These are phyloP conservation scores for Sanghuangporus sanghuang DNA, from an alignment of 1,284 basidiomycete genomes.

Conservation along the genomic window DNA sequence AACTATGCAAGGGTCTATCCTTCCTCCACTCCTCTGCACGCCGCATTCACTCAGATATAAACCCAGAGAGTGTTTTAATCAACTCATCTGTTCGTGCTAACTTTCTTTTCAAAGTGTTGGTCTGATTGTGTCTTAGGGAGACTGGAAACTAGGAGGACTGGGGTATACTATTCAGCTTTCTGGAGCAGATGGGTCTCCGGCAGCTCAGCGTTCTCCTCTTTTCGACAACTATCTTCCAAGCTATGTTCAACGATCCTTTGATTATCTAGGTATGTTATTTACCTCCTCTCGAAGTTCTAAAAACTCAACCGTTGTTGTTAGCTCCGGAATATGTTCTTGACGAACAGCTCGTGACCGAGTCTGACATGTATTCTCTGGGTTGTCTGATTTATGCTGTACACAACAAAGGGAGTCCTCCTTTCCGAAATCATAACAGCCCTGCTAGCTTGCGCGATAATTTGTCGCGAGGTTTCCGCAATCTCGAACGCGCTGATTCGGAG, in stretches of 20 bases:
- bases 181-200: conserved; percentile 64
- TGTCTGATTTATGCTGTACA: conserved; percentile 89
- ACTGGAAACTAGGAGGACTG: conserved; percentile 96
- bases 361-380: conserved; percentile 94
- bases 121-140: conserved; percentile 57
- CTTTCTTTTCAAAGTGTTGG: not conserved
- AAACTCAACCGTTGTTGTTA: conserved; percentile 27
- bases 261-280: conserved; percentile 80
- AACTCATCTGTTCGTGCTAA: conserved; percentile 70
- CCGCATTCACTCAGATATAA: conserved; percentile 89
- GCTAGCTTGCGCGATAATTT: conserved; percentile 76
- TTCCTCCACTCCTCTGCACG: conserved; percentile 92
- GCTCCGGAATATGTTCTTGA: conserved; percentile 96
- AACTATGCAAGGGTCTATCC: conserved; percentile 87
- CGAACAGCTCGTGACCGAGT: conserved; percentile 78
- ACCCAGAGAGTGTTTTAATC: conserved; percentile 80
- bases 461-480: conserved; percentile 56
- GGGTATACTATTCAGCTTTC: conserved; percentile 81
- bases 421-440: conserved; percentile 83
- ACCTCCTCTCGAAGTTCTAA: not conserved
- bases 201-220: conserved; percentile 86
- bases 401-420: conserved; percentile 84
- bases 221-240: conserved; percentile 78
- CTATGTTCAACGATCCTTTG: conserved; percentile 88
- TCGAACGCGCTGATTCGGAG: conserved; percentile 61